Evolutionary conservation across 139 green algal species (phyloP).

Genomic region (Tetradesmus obliquus): DNA sequence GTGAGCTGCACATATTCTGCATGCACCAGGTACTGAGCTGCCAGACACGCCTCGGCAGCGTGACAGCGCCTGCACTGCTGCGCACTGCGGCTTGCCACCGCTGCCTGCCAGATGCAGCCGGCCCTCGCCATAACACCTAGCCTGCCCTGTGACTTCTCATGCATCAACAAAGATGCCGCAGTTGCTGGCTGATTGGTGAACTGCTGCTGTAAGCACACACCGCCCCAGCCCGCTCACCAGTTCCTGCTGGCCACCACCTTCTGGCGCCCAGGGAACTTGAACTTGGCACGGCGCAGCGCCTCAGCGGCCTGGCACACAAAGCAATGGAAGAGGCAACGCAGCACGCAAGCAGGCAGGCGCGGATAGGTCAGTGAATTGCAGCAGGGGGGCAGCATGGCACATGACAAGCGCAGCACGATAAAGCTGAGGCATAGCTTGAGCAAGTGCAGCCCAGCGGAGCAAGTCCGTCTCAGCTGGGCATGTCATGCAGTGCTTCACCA

Average conservation of each 20-base stretch:
- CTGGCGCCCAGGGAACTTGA: conserved; percentile 99
- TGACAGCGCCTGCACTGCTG: not conserved
- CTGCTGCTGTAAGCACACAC: not conserved
- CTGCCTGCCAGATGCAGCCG: not conserved
- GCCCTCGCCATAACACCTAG: no score
- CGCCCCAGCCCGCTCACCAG: conserved; percentile 77
- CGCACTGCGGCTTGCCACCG: not conserved
- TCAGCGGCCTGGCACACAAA: conserved; percentile 79
- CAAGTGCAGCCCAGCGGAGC: no score
- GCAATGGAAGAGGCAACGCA: not conserved
- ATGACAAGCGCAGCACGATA: no score
- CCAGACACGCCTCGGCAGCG: no score
- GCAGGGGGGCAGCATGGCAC: no score
- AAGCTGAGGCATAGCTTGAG: no score
- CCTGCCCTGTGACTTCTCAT: no score
- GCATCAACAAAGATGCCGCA: not conserved
- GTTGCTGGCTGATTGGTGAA: not conserved
- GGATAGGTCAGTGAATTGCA: not conserved
- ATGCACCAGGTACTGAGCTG: no score
- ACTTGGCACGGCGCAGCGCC: conserved; percentile 98
- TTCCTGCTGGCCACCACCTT: conserved; percentile 97
- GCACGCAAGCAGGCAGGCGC: not conserved
- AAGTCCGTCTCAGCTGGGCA: no score
- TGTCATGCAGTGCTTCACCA: no score
- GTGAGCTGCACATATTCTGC: no score